Evolutionary conservation across 2,329 filamentous ascomycete species (phyloP).

Genomic region (Curvularia sp.): DNA sequence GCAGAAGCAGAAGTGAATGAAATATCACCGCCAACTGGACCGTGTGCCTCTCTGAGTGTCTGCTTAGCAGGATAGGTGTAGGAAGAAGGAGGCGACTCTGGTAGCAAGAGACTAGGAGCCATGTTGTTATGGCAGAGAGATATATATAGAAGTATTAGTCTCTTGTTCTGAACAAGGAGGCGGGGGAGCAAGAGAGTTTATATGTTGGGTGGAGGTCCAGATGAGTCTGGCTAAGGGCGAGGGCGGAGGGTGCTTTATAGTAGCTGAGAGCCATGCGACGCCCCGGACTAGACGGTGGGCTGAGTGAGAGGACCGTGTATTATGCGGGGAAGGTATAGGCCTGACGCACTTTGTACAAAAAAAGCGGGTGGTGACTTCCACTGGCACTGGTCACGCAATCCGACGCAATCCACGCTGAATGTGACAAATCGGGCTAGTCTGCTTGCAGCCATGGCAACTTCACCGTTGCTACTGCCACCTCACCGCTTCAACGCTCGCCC

Average conservation of each 20-base stretch:
- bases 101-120: constrained; percentile 42
- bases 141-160: background rate
- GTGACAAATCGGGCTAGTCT: constrained; percentile 14
- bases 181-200: background rate
- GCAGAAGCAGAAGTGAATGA: constrained; percentile 24
- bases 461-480: constrained; percentile 2
- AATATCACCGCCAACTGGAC: constrained; percentile 24
- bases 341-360: constrained; percentile 12
- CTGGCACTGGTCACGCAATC: constrained; percentile 20
- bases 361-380: constrained; percentile 13
- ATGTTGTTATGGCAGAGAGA: constrained; percentile 20
- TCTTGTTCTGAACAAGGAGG: background rate
- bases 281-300: constrained; percentile 17
- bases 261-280: constrained; percentile 12
- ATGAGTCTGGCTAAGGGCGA: constrained; percentile 15
- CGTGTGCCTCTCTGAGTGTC: constrained; percentile 30
- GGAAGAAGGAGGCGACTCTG: constrained; percentile 30
- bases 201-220: background rate
- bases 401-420: constrained; percentile 14
- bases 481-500: constrained; percentile 10
- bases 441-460: constrained; percentile 9
- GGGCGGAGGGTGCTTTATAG: constrained; percentile 23
- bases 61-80: constrained; percentile 28
- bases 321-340: constrained; percentile 30
- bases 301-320: constrained; percentile 22